These are phyloP conservation scores for Lasiosphaeria miniovina DNA, from an alignment of 495 filamentous ascomycete species.

Conservation along the genomic window DNA sequence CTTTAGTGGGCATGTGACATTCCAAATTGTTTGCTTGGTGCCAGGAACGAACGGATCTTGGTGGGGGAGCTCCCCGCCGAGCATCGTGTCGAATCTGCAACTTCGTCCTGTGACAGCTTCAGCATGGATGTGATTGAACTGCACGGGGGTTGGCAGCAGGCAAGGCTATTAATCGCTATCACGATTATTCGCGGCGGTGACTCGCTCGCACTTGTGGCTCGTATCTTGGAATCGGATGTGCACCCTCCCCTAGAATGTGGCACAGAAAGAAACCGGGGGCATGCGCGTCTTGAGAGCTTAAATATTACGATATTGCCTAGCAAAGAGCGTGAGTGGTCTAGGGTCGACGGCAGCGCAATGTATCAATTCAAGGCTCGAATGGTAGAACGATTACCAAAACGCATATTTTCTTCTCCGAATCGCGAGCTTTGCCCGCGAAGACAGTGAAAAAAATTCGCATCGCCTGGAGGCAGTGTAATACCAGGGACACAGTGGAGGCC, in stretches of 20 bases:
- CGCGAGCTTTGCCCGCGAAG: conserved; percentile 12
- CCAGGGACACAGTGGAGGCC: conserved; percentile 72
- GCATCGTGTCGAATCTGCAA: neutral
- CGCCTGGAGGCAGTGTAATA: conserved; percentile 84
- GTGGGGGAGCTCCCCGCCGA: neutral
- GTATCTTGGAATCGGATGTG: too few relatives aligned
- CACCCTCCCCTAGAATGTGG: too few relatives aligned
- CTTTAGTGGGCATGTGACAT: neutral
- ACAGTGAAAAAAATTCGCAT: conserved; percentile 58
- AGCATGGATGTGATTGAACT: neutral
- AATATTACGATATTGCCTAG: too few relatives aligned
- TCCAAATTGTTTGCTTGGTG: neutral
- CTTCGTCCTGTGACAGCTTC: neutral
- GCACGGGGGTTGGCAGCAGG: neutral
- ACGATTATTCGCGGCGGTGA: neutral
- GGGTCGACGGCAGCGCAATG: too few relatives aligned
- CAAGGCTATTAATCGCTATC: too few relatives aligned
- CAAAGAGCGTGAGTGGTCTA: too few relatives aligned
- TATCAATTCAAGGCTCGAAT: too few relatives aligned
- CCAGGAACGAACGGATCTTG: too few relatives aligned
- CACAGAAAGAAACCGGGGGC: too few relatives aligned
- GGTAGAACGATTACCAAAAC: too few relatives aligned
- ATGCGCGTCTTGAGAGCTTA: too few relatives aligned
- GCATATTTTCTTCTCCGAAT: conserved; percentile 16
- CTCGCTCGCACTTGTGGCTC: neutral